Percentiles rank a stretch among this genome's conserved stretches.
phyloP scores from a whole-genome alignment of 1,284 basidiomycete genomes.

The Cryptococcus deneoformans region DNA sequence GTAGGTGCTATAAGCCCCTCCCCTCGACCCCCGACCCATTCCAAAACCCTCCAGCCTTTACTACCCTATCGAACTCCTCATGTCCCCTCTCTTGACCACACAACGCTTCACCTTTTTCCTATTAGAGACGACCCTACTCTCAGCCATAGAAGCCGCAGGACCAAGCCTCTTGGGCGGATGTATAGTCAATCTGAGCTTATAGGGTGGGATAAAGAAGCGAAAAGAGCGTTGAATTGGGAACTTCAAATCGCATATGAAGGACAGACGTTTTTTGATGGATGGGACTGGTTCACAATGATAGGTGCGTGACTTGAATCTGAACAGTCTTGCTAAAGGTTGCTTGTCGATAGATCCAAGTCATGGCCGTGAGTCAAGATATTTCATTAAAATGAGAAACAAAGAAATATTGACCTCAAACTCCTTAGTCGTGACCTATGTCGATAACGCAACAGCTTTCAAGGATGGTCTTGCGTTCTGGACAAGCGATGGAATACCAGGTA shows the following conservation, averaged over 20 bases:
- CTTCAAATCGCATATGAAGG: conserved; percentile 39
- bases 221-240: conserved; percentile 13
- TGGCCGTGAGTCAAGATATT: conserved; percentile 29
- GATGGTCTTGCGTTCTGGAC: conserved; percentile 37
- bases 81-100: background rate
- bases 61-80: background rate
- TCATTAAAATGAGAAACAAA: background rate
- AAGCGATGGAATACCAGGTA: conserved; percentile 28
- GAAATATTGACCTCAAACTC: background rate
- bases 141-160: background rate
- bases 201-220: conserved; percentile 1
- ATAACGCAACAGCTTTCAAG: conserved; percentile 20
- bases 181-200: conserved; percentile 12
- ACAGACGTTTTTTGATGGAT: conserved; percentile 45
- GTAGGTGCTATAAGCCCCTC: background rate
- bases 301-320: conserved; percentile 20
- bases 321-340: background rate
- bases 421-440: conserved; percentile 14
- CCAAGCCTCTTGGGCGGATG: background rate
- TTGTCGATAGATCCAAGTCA: conserved; percentile 33
- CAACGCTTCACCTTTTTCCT: background rate
- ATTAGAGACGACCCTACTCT: background rate
- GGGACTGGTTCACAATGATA: conserved; percentile 31
- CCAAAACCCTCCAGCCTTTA: background rate
- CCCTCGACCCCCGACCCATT: background rate